Evolutionary conservation across 768 basidiomycete genomes (phyloP), one percentile per base, ranked within the genome.

Genomic region (Pleurotus tuber-regium): DNA sequence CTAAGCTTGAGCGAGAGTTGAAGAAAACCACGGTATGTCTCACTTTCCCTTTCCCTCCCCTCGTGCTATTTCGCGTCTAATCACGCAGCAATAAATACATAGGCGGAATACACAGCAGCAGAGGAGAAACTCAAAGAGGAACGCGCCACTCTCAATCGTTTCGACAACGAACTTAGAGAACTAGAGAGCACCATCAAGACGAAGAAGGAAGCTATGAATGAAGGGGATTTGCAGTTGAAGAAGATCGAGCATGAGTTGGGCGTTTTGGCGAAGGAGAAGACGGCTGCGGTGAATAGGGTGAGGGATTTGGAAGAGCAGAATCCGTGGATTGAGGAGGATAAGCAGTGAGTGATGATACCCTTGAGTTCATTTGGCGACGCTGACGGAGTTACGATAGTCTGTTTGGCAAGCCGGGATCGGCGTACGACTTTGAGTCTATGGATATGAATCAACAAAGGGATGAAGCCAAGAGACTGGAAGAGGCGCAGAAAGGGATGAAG

Each of bases 301-400:
- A 65, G 75, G 21, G 79, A 76, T 42, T 74, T 96, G n/a, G 93
- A 97, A 70, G 83, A 86, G 61, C 79, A 86, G 63, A 79, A 87
- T 59, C 78, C 86, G 0, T 98, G 97, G 97, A 98, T 99, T 54
- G 64, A 64, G 4, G 84, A 94, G 54, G 95, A 99, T 64, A 80
- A 84, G 58, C 78, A 86, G 95, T 97, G 61, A 62, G 92, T 78
- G 12, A 39, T 11, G 5, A 19, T 4, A 43, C 16, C 21, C 26
- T 30, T 6, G 26, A 10, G 19, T 18, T n/a, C 5, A n/a, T n/a
- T 12, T 6, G 4, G n/a, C 35, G 28, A 33, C 26, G 14, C 52
- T 33, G 44, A 50, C 36, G 48, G 50, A 9, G 16, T 53, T 21
- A 9, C 24, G 43, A 23, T 47, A 96, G 93, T 43, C 79, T 83